Conservation (phyloP, 306 rosid genomes). For the Lathyrus tuberosus region DNA sequence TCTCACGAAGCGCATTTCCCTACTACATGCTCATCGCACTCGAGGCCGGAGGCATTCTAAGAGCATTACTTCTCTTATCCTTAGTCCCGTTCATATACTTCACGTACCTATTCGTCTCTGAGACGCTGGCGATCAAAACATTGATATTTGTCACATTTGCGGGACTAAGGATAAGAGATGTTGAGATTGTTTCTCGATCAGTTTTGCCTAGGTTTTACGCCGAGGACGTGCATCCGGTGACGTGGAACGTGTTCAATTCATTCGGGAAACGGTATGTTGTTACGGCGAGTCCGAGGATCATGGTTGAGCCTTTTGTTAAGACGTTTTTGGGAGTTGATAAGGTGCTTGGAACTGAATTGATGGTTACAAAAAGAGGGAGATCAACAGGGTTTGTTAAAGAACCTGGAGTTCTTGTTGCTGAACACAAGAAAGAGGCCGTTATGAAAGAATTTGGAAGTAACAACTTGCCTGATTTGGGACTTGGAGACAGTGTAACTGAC, state of each 20-base stretch:
- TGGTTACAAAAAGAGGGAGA: constrained; percentile 56
- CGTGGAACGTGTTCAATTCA: constrained; percentile 83
- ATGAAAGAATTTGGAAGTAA: constrained; percentile 59
- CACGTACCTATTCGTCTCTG: constrained; percentile 65
- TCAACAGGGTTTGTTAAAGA: constrained; percentile 72
- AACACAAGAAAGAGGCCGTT: constrained; percentile 62
- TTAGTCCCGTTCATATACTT: constrained; percentile 65
- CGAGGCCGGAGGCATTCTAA: constrained; percentile 74
- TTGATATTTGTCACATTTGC: constrained; percentile 65
- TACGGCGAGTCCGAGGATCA: constrained; percentile 73
- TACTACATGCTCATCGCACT: constrained; percentile 85
- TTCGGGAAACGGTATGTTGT: constrained; percentile 70
- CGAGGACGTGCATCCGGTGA: constrained; percentile 75
- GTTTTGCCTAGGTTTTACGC: constrained; percentile 81
- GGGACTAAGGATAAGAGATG: constrained; percentile 60
- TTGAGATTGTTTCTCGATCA: constrained; percentile 66
- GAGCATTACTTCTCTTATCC: constrained; percentile 60
- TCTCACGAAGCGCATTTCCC: constrained; percentile 74
- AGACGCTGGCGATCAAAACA: constrained; percentile 59
- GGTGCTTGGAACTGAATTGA: constrained; percentile 83
- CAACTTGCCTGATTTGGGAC: constrained; percentile 74
- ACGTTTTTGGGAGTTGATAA: constrained; percentile 68
- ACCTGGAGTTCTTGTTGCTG: constrained; percentile 78
- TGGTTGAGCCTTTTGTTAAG: constrained; percentile 82
- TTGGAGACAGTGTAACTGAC: constrained; percentile 80